These are phyloP conservation scores for Phialocephala subalpina DNA, from an alignment of 2,329 filamentous ascomycete species.

Conservation along the genomic window DNA sequence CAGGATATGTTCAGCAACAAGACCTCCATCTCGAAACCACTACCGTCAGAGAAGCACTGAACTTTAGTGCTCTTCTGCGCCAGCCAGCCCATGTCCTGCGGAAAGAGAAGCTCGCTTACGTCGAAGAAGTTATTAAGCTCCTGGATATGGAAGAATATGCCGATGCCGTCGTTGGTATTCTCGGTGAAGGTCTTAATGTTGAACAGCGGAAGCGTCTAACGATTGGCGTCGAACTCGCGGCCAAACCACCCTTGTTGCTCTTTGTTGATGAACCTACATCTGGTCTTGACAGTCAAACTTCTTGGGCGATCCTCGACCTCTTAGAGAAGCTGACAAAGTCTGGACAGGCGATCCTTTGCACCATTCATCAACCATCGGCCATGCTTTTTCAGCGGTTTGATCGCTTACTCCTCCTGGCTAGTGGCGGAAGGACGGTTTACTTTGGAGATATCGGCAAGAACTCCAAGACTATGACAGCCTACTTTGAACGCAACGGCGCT, in stretches of 20 bases:
- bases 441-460: constrained; percentile 74
- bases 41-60: constrained; percentile 82
- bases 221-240: constrained; percentile 91
- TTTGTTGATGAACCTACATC: constrained; percentile 97
- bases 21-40: constrained; percentile 85
- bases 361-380: constrained; percentile 92
- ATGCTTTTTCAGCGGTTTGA: constrained; percentile 93
- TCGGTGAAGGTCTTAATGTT: constrained; percentile 83
- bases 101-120: constrained; percentile 83
- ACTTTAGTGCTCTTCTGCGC: constrained; percentile 84
- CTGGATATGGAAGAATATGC: constrained; percentile 90
- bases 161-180: constrained; percentile 92
- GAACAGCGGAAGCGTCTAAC: constrained; percentile 79
- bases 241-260: constrained; percentile 85
- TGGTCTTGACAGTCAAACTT: constrained; percentile 89
- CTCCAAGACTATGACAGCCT: constrained; percentile 49
- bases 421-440: constrained; percentile 79
- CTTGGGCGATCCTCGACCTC: constrained; percentile 86
- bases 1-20: constrained; percentile 90
- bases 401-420: constrained; percentile 75
- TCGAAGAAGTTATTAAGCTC: constrained; percentile 90
- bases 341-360: constrained; percentile 90
- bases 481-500: constrained; percentile 78
- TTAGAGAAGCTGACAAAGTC: constrained; percentile 86
- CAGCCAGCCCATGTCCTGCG: constrained; percentile 76